Evolutionary conservation across 345 rosid species (phyloP).

Genomic region (Dovyalis caffra): DNA sequence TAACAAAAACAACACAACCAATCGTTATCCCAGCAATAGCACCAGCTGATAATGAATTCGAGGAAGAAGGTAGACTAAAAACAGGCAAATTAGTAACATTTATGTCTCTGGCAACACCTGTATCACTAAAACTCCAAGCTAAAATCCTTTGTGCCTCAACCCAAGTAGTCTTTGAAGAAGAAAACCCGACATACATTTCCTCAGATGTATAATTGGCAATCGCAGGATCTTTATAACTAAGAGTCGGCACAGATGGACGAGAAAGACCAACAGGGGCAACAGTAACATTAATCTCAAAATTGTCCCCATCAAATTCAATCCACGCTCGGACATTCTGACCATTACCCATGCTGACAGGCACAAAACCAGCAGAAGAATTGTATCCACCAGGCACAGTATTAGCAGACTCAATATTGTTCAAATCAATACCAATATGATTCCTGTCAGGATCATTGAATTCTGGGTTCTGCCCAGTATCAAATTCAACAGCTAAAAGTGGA

Average conservation of each 20-base stretch:
- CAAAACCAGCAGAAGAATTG: conserved; percentile 49
- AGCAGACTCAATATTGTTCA: conserved; percentile 52
- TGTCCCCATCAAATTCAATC: conserved; percentile 72
- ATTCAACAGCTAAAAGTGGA: conserved; percentile 76
- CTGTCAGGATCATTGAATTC: conserved; percentile 66
- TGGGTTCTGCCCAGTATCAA: conserved; percentile 65
- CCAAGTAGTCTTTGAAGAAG: conserved; percentile 72
- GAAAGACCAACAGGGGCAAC: conserved; percentile 67
- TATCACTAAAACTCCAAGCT: conserved; percentile 87
- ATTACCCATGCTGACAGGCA: conserved; percentile 55
- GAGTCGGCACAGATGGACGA: conserved; percentile 57
- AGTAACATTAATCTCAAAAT: conserved; percentile 67
- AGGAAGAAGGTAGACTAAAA: conserved; percentile 41
- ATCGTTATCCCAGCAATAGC: conserved; percentile 65
- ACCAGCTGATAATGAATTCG: conserved; percentile 53
- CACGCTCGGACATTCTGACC: conserved; percentile 80
- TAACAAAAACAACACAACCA: conserved; percentile 44
- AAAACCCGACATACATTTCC: conserved; percentile 80
- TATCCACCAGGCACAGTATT: conserved; percentile 45
- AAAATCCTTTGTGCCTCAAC: conserved; percentile 64
- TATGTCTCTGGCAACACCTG: conserved; percentile 54
- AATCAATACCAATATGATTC: conserved; percentile 75
- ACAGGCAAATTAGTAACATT: conserved; percentile 62
- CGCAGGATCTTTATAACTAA: conserved; percentile 47
- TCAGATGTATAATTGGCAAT: conserved; percentile 74